Conservation (phyloP, 108 stramenopile species). For the Bacterosira constricta region DNA sequence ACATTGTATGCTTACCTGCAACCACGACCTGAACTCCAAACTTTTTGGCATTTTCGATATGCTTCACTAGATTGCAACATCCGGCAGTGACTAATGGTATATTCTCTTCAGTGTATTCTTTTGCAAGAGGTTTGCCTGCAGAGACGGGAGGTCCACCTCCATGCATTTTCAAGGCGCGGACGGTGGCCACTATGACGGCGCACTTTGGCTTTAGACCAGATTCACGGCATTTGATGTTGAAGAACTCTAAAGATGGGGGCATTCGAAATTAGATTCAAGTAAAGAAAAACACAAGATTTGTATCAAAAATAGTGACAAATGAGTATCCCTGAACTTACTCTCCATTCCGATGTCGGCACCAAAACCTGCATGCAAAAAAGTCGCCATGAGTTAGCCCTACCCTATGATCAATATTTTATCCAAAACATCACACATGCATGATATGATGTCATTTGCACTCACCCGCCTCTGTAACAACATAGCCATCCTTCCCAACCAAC, state of each 20-base stretch:
- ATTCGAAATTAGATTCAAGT: not conserved
- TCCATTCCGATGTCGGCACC: slow-evolving; percentile 99
- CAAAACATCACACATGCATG: too few relatives aligned
- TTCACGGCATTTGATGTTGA: slow-evolving; percentile 98
- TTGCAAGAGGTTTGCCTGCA: slow-evolving; percentile 88
- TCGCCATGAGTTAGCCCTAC: too few relatives aligned
- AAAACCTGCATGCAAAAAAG: slow-evolving; percentile 60
- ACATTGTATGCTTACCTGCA: too few relatives aligned
- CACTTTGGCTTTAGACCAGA: slow-evolving; percentile 90
- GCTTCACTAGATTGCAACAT: slow-evolving; percentile 89
- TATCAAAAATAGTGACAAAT: too few relatives aligned
- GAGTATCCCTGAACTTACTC: slow-evolving; percentile 43
- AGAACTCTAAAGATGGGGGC: slow-evolving; percentile 67
- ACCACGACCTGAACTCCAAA: slow-evolving; percentile 96
- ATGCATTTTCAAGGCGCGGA: slow-evolving; percentile 99
- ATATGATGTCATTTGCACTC: too few relatives aligned
- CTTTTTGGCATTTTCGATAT: slow-evolving; percentile 93
- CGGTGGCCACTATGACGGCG: slow-evolving; percentile 98
- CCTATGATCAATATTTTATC: too few relatives aligned
- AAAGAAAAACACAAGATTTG: not conserved
- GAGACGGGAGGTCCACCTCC: slow-evolving; percentile 95
- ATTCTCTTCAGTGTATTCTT: slow-evolving; percentile 84
- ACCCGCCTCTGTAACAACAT: slow-evolving; percentile 95
- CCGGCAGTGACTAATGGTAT: slow-evolving; percentile 82
- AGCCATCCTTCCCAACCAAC: slow-evolving; percentile 92